Base-by-base conservation (phyloP, 768 basidiomycete genomes). In the Tylopilus sp. region DNA sequence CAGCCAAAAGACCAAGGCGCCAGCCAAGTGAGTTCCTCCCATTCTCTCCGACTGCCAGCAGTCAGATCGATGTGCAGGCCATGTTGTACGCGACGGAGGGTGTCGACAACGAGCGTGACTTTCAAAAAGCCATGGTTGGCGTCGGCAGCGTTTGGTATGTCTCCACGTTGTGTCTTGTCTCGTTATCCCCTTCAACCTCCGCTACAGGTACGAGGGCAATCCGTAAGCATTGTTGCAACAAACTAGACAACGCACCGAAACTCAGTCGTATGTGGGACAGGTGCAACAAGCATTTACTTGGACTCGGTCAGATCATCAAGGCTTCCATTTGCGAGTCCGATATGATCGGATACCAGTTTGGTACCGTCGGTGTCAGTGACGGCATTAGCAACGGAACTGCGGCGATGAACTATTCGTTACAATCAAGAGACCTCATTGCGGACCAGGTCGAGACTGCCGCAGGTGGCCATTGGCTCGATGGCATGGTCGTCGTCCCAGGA, bases 41-140 rank as follows among this genome's bases (percentile, higher is more conserved):
- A 25, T 25, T 18, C 9, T 46, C 44, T 39, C 55, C 23, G 7
- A 20, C 13, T 21, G 23, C 47, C 40, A 9, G 18, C 11, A 0
- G n/a, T 43, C 18, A 25, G 48, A 39, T 57, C 33, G 6, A 23
- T 48, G 6, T 20, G 21, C 62, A 95, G 91, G 97, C 97, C 30
- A 98, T 99, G 97, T 75, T 99, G 44, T 99, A 94, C 71, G 97
- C 94, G n/a, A 99, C 97, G 1, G 97, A 98, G 31, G 95, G 91
- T 26, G 80, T 99, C 55, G 73, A 78, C 22, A 72, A 61, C 15
- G 88, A 95, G 57, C 79, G 76, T 2, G 97, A 99, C 74, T 88
- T 99, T 56, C 75, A 90, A 64, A 98, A 95, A 68, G 85, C 95
- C 40, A 98, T 98, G 95, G 90, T 99, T 50, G 97, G 97, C 44